Conservation (phyloP, 2,329 filamentous ascomycete genomes). For the Teratosphaeria gauchensis region DNA sequence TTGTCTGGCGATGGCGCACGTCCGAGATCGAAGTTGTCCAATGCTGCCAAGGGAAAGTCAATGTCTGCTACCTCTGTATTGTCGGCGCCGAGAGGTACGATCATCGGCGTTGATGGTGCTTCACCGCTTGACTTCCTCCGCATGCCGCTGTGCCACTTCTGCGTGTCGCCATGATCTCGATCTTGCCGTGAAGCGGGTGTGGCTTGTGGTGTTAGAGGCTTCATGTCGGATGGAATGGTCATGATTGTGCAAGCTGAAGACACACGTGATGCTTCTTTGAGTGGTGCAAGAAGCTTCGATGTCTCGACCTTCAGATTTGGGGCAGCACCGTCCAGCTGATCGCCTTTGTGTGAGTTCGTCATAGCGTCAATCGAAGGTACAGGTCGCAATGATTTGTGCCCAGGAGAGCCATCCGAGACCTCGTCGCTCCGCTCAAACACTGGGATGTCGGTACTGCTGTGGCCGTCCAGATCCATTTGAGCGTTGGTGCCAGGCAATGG, state of each 20-base stretch:
- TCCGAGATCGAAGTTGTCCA: not conserved
- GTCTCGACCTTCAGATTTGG: not conserved
- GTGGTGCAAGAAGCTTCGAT: not conserved
- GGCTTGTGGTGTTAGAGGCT: not conserved
- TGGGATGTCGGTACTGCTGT: conserved; percentile 5
- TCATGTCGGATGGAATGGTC: conserved; percentile 3
- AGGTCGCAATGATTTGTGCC: conserved; percentile 12
- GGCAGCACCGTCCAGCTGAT: not conserved
- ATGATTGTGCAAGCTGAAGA: not conserved
- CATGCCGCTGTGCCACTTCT: not conserved
- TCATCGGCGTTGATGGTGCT: not conserved
- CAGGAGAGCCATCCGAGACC: conserved; percentile 5
- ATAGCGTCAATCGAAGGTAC: conserved; percentile 20
- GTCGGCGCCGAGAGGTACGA: not conserved
- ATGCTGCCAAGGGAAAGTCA: not conserved
- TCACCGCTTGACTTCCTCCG: not conserved
- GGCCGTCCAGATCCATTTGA: conserved; percentile 14
- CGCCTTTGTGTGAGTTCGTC: conserved; percentile 9
- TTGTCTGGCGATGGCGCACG: not conserved
- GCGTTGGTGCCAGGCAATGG: conserved; percentile 14
- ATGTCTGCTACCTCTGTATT: not conserved
- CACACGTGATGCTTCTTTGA: not conserved
- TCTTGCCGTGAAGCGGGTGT: not conserved
- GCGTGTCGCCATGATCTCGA: not conserved
- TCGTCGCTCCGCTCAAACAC: conserved; percentile 20